Evolutionary conservation across 208 protist genomes (phyloP), one percentile per base, ranked within the genome.

Genomic region (Trypanosoma lewisi): DNA sequence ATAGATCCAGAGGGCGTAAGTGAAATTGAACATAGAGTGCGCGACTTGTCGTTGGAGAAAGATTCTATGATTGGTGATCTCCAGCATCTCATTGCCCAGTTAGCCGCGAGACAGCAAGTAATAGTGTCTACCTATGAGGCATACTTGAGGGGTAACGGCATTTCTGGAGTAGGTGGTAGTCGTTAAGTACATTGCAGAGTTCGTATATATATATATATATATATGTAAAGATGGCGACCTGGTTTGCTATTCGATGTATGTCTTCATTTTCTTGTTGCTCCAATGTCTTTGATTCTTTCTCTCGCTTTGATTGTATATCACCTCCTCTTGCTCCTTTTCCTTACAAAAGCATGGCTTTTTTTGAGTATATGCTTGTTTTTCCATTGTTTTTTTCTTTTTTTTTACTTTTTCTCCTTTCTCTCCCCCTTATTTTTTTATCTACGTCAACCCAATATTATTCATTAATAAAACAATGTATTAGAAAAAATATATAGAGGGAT

Each of bases 41-140:
- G 98, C 63, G 96, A 98, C 70, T 68, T 99, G 19, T 75, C 98
- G 14, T 92, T 96, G 30, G 91, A 95, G 52, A 99, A 99, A 79
- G 98, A 99, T 80, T 85, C 82, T 34, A 88, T 87, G 9, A 98
- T 99, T 75, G 85, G 96, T 45, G 92, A 98, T 50, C 83, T 99
- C 28, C 83, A 98, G 78, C 85, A 82, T 23, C 83, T 94, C 39
- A 73, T 97, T 34, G 45, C 82, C 21, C 75, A 77, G 28, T 66
- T 92, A 54, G 88, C 85, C 2, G 81, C 80, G 54, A 75, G 69
- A 47, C 76, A 85, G 49, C 85, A 95, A 64, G 69, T 77, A 33
- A 64, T 95, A 23, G 64, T 82, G 48, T 59, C 67, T 11, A 83
- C 80, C 6, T 97, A 97, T 62, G 87, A 97, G 64, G 64, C 70